Conservation (phyloP, 108 stramenopile species). For the Cyclotella cryptica region DNA sequence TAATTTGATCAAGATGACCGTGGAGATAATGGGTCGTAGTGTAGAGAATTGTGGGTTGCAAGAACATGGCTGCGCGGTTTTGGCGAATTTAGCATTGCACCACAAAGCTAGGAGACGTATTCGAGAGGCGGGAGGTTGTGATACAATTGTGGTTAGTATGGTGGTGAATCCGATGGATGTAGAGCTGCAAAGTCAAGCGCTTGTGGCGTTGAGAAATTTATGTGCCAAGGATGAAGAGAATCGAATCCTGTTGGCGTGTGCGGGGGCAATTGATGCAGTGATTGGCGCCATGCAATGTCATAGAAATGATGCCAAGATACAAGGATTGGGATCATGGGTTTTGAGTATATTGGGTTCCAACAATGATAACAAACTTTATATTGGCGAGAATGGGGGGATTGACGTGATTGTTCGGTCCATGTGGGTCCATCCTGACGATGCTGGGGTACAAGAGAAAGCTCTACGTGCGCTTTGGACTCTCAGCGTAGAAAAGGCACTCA, state of each 20-base stretch:
- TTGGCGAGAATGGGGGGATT: slow-evolving; percentile 76
- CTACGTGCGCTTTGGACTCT: slow-evolving; percentile 66
- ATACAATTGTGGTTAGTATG: slow-evolving; percentile 72
- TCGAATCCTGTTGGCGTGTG: slow-evolving; percentile 60
- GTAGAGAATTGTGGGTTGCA: slow-evolving; percentile 59
- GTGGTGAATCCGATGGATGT: slow-evolving; percentile 72
- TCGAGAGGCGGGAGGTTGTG: slow-evolving; percentile 61
- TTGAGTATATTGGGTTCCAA: slow-evolving; percentile 64
- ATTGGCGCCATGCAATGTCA: slow-evolving; percentile 79
- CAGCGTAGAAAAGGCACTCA: slow-evolving; percentile 41
- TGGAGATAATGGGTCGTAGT: slow-evolving; percentile 67
- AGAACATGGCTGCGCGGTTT: slow-evolving; percentile 63
- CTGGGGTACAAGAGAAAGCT: slow-evolving; percentile 67
- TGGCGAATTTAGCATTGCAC: slow-evolving; percentile 71
- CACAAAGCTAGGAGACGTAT: slow-evolving; percentile 50
- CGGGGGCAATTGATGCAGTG: slow-evolving; percentile 72
- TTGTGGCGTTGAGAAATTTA: slow-evolving; percentile 67
- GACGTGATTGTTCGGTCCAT: slow-evolving; percentile 74
- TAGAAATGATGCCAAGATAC: slow-evolving; percentile 60
- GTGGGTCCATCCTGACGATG: slow-evolving; percentile 68
- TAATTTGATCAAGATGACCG: slow-evolving; percentile 46
- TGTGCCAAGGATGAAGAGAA: slow-evolving; percentile 73
- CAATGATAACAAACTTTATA: slow-evolving; percentile 58
- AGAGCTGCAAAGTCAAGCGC: slow-evolving; percentile 60
- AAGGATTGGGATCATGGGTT: slow-evolving; percentile 70